phyloP scores from a whole-genome alignment of 352 stramenopile genomes.

The Pythium vanterpoolii region DNA sequence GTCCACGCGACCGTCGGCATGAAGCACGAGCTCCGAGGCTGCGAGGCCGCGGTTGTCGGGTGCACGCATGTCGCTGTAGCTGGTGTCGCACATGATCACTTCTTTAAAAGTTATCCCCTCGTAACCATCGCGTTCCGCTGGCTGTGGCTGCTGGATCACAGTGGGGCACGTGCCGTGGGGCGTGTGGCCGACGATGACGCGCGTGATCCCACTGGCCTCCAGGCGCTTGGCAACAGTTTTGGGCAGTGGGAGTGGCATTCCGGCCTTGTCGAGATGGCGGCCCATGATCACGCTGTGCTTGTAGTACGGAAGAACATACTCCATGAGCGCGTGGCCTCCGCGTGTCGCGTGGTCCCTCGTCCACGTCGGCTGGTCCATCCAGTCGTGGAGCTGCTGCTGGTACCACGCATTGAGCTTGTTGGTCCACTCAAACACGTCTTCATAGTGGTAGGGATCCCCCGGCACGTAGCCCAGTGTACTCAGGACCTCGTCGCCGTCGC shows the following conservation, averaged over 20 bases:
- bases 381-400: slow-evolving; percentile 61
- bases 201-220: slow-evolving; percentile 66
- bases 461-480: slow-evolving; percentile 78
- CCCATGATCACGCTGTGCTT: slow-evolving; percentile 71
- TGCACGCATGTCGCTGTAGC: slow-evolving; percentile 79
- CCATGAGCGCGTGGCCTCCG: slow-evolving; percentile 62
- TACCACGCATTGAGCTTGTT: slow-evolving; percentile 86
- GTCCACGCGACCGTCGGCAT: slow-evolving; percentile 37
- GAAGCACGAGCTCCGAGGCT: slow-evolving; percentile 74
- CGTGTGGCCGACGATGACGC: slow-evolving; percentile 90
- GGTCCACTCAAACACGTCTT: slow-evolving; percentile 46
- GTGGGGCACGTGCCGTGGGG: slow-evolving; percentile 91
- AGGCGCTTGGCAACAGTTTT: slow-evolving; percentile 46
- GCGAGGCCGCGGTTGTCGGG: slow-evolving; percentile 78
- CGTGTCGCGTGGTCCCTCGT: slow-evolving; percentile 43
- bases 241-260: slow-evolving; percentile 69
- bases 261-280: slow-evolving; percentile 58
- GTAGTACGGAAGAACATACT: slow-evolving; percentile 68
- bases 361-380: slow-evolving; percentile 80
- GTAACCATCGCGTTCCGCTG: not conserved
- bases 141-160: slow-evolving; percentile 56
- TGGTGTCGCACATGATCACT: slow-evolving; percentile 92
- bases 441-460: slow-evolving; percentile 29
- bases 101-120: slow-evolving; percentile 45
- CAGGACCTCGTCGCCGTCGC: slow-evolving; percentile 32